phyloP scores from a whole-genome alignment of 768 basidiomycete species.

The Clitopilus passeckerianus region DNA sequence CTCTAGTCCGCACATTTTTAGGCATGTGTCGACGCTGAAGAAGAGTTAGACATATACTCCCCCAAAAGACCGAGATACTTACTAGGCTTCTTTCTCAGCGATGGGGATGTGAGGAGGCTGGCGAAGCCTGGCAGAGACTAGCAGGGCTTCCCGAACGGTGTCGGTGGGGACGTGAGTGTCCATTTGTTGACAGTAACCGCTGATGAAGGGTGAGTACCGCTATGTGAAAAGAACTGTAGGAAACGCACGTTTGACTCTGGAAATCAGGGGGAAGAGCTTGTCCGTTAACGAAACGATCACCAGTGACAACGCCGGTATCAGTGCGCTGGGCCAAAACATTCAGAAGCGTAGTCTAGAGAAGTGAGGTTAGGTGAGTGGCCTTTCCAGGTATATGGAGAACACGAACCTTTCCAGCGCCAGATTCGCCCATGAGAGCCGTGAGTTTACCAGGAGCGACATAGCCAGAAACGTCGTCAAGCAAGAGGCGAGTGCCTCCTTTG shows the following conservation, averaged over 20 bases:
- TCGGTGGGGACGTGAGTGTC: conserved; percentile 72
- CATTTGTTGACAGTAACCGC: conserved; percentile 84
- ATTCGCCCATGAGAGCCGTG: conserved; percentile 72
- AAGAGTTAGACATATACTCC: conserved; percentile 3
- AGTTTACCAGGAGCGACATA: conserved; percentile 80
- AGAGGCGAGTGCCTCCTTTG: conserved; percentile 34
- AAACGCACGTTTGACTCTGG: conserved; percentile 49
- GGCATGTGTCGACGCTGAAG: conserved; percentile 35
- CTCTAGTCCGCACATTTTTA: conserved; percentile 66
- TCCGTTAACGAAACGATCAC: conserved; percentile 53
- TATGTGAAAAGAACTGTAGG: background rate
- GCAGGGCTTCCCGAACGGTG: conserved; percentile 78
- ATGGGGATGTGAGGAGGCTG: conserved; percentile 63
- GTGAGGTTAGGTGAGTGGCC: no score
- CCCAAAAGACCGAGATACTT: conserved; percentile 20
- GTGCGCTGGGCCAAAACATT: conserved; percentile 52
- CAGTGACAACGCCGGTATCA: conserved; percentile 40
- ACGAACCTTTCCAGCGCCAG: conserved; percentile 39
- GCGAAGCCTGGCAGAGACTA: conserved; percentile 75
- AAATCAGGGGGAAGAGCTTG: conserved; percentile 51
- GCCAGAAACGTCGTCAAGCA: conserved; percentile 73
- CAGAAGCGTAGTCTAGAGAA: conserved; percentile 51
- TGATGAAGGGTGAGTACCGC: conserved; percentile 17
- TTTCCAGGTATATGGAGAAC: no score
- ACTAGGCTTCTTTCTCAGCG: conserved; percentile 79